These are phyloP conservation scores for Xylaria multiplex DNA, from an alignment of 2,329 filamentous ascomycete species.

Conservation along the genomic window DNA sequence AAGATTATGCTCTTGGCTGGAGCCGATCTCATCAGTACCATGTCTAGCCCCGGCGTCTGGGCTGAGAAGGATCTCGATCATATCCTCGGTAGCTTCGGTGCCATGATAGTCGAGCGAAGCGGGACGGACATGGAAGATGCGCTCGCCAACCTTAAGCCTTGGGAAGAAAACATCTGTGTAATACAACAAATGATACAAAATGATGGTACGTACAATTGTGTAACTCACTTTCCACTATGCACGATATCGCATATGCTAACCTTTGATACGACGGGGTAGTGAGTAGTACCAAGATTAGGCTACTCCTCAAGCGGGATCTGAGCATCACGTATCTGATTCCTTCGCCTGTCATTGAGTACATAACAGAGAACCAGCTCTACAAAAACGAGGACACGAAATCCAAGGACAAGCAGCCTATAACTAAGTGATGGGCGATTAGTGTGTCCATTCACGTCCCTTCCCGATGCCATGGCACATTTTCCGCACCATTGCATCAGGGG, in stretches of 20 bases:
- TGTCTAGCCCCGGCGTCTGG: conserved; percentile 81
- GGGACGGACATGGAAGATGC: conserved; percentile 92
- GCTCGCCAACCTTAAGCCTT: conserved; percentile 80
- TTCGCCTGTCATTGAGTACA: conserved; percentile 72
- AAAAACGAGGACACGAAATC: conserved; percentile 44
- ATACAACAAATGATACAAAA: conserved; percentile 90
- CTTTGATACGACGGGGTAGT: conserved; percentile 53
- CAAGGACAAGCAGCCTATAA: conserved; percentile 46
- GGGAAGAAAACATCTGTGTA: conserved; percentile 86
- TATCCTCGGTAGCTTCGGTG: conserved; percentile 84
- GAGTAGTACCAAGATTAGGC: conserved; percentile 81
- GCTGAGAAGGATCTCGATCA: conserved; percentile 84
- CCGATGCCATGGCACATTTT: conserved; percentile 8
- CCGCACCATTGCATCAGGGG: conserved; percentile 4
- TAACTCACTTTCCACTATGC: neutral
- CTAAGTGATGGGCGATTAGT: conserved; percentile 34
- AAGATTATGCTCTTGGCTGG: conserved; percentile 86
- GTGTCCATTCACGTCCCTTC: neutral
- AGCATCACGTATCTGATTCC: conserved; percentile 82
- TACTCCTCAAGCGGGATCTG: conserved; percentile 74
- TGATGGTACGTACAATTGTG: conserved; percentile 56
- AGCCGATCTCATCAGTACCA: conserved; percentile 78
- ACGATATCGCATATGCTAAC: conserved; percentile 22
- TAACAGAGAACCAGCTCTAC: conserved; percentile 74
- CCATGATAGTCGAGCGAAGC: conserved; percentile 84